Conservation (phyloP, 306 rosid genomes). For the Gastrolobium bilobum region DNA sequence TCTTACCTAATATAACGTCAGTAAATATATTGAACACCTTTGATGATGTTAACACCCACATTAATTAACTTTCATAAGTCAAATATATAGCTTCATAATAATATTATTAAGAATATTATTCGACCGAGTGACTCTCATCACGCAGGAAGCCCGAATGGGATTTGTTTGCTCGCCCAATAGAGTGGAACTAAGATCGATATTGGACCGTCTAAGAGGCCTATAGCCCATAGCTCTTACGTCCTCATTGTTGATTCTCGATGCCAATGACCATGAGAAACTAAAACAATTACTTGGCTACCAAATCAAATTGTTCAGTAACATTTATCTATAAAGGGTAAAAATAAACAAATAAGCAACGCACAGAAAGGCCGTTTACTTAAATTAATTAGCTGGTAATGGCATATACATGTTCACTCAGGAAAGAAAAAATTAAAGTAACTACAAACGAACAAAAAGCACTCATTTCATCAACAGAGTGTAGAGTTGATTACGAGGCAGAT, state of each 20-base stretch:
- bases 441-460: constrained; percentile 15
- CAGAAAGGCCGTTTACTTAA: constrained; percentile 1
- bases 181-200: neutral
- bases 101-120: too few species aligned
- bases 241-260: neutral
- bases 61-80: too few species aligned
- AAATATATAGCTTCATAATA: too few species aligned
- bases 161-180: neutral
- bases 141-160: too few species aligned
- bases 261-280: too few species aligned
- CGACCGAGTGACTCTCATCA: too few species aligned
- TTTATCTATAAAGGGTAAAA: neutral
- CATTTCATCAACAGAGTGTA: constrained; percentile 51
- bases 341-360: constrained; percentile 18
- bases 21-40: too few species aligned
- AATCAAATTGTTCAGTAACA: neutral
- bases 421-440: neutral
- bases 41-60: too few species aligned
- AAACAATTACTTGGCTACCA: too few species aligned
- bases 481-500: constrained; percentile 50
- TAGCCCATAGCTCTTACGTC: neutral
- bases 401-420: constrained; percentile 54
- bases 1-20: too few species aligned
- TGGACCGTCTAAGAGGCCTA: neutral
- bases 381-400: constrained; percentile 49